Conservation (phyloP, 2,329 filamentous ascomycete species). For the Aspergillus floridensis region DNA sequence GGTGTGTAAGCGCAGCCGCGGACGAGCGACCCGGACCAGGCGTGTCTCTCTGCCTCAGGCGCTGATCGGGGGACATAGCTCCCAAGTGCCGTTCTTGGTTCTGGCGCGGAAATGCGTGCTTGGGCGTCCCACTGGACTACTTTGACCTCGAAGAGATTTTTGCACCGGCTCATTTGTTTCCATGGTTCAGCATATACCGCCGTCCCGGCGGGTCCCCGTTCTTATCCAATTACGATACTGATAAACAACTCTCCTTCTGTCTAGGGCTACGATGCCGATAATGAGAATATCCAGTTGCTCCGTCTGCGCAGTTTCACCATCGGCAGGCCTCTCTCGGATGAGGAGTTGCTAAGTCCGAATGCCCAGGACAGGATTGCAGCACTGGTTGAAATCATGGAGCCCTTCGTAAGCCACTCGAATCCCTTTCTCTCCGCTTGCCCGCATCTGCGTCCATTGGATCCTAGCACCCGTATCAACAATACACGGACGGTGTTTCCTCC, state of each 20-base stretch:
- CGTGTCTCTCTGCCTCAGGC: neutral
- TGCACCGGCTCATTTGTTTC: constrained; percentile 37
- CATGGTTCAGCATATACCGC: constrained; percentile 37
- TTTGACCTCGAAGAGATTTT: constrained; percentile 24
- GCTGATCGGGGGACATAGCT: neutral
- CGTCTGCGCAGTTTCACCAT: constrained; percentile 78
- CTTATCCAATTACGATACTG: constrained; percentile 20
- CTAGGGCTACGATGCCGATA: constrained; percentile 71
- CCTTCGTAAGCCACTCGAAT: constrained; percentile 71
- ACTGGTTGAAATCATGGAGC: constrained; percentile 66
- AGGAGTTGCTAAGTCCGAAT: constrained; percentile 60
- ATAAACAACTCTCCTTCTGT: constrained; percentile 21
- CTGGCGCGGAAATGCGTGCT: constrained; percentile 14
- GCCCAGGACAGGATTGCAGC: constrained; percentile 64
- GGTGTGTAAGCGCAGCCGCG: constrained; percentile 25
- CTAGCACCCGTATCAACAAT: constrained; percentile 19
- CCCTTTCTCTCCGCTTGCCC: constrained; percentile 21
- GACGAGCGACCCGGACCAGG: constrained; percentile 17
- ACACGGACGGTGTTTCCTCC: constrained; percentile 8
- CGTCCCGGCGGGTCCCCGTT: constrained; percentile 16
- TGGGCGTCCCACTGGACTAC: constrained; percentile 15
- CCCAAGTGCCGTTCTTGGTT: constrained; percentile 12
- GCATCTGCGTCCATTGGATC: constrained; percentile 25
- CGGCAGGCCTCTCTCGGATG: constrained; percentile 63
- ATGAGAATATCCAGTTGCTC: constrained; percentile 76